phyloP scores from a whole-genome alignment of 345 rosid species.

The Hibiscus trionum region DNA sequence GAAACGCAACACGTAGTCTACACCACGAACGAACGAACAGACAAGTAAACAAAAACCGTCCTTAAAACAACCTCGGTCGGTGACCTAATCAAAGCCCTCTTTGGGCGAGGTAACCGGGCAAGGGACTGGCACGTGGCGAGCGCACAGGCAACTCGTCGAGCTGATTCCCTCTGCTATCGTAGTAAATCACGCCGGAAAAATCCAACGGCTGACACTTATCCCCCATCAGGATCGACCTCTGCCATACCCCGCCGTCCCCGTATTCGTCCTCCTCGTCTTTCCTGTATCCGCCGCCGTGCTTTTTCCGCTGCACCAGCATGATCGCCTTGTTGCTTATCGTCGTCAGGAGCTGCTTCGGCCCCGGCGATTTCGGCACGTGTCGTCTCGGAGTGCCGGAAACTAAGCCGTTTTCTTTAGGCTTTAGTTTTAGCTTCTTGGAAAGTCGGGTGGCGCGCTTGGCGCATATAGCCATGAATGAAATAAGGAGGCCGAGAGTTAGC shows the following conservation, averaged over 20 bases:
- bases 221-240: conserved; percentile 81
- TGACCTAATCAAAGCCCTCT: neutral
- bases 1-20: neutral
- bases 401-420: conserved; percentile 3
- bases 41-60: neutral
- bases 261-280: conserved; percentile 25
- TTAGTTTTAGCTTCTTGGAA: conserved; percentile 39
- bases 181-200: conserved; percentile 83
- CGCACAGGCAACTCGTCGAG: conserved; percentile 52
- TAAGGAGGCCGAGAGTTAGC: conserved; percentile 25
- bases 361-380: conserved; percentile 2
- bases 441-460: conserved; percentile 47
- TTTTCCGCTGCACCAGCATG: conserved; percentile 36
- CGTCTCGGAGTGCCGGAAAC: conserved; percentile 4
- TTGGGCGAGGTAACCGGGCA: conserved; percentile 20
- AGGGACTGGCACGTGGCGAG: conserved; percentile 80
- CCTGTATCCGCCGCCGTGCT: conserved; percentile 1
- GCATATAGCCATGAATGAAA: conserved; percentile 45
- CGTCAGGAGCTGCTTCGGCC: conserved; percentile 41
- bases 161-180: conserved; percentile 59
- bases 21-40: neutral
- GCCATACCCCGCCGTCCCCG: conserved; percentile 91
- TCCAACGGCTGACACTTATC: conserved; percentile 88
- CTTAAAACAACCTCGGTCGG: neutral
- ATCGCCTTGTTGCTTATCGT: conserved; percentile 51